Evolutionary conservation across 257 asterid species (phyloP), one percentile per base, ranked within the genome.

Genomic region (Ligustrum vulgare): DNA sequence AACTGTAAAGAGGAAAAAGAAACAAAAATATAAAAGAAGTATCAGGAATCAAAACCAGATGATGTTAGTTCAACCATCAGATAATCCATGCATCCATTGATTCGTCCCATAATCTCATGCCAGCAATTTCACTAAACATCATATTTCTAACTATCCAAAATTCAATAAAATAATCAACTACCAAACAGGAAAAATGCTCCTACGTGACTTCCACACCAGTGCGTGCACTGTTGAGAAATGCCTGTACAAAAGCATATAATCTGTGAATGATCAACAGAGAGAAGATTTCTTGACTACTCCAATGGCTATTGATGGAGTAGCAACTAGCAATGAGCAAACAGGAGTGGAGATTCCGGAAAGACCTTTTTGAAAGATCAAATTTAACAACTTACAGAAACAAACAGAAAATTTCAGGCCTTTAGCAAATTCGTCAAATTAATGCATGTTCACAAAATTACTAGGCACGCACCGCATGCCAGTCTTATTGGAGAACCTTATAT

Each of bases 1-100:
- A 95, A 96, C 99, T 95, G 97, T 82, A 76, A 73, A 73, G 69
- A 80, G 70, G 54, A 11, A 63, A 32, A 74, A 66, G 22, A 62
- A n/a, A 43, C 20, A 75, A 79, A 33, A 33, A 60, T 49, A 72
- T 18, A 60, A 8, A 72, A 86, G 76, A 8, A 67, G 33, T 11
- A 41, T 49, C 47, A 79, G 43, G 23, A 74, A 80, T 51, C 34
- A 25, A 70, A 68, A 71, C 37, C 28, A 64, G 51, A 36, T 43
- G 58, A 31, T 39, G 69, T 43, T 69, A 49, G 77, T 69, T 72
- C 75, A 56, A 71, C 62, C 69, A 83, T 72, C 77, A 54, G 63
- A 5, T n/a, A 70, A 67, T 43, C 37, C 45, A 69, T 35, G 63
- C 58, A 73, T 76, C 72, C 70, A 77, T 67, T 62, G 22, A 72